Conservation (phyloP, 768 basidiomycete species). For the Rhizopogon vulgaris region DNA sequence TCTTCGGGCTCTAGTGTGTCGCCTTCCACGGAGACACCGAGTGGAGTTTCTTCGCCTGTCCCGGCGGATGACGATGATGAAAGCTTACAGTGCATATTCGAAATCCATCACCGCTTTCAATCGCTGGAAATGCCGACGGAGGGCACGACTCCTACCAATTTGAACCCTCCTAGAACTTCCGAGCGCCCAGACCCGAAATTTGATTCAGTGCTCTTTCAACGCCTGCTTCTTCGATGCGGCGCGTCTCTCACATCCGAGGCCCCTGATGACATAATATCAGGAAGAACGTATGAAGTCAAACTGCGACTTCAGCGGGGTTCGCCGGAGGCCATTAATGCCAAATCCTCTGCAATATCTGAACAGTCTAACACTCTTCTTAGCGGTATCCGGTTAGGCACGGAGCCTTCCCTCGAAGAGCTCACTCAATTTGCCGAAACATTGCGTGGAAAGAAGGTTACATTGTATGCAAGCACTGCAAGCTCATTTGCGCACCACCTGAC, state of each 20-base stretch:
- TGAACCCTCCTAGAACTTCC: constrained; percentile 4
- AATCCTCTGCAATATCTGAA: constrained; percentile 34
- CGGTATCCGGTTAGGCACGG: constrained; percentile 47
- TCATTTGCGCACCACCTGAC: constrained; percentile 91
- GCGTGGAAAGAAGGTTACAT: constrained; percentile 73
- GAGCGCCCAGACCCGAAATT: constrained; percentile 36
- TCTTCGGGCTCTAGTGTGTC: constrained; percentile 21
- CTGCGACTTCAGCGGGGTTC: constrained; percentile 60
- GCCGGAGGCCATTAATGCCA: constrained; percentile 35
- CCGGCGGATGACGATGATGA: constrained; percentile 26
- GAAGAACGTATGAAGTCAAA: constrained; percentile 60
- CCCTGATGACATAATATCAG: constrained; percentile 34
- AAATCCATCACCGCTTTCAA: constrained; percentile 46
- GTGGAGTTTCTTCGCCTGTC: constrained; percentile 19
- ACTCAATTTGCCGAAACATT: constrained; percentile 74
- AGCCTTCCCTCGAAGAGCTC: constrained; percentile 80
- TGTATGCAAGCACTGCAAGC: constrained; percentile 83
- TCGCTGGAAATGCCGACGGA: constrained; percentile 14
- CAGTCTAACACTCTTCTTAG: constrained; percentile 44
- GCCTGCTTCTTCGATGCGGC: constrained; percentile 53
- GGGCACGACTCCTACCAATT: constrained; percentile 3
- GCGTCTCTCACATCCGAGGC: constrained; percentile 36
- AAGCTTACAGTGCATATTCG: constrained; percentile 51
- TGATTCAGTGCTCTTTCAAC: constrained; percentile 48
- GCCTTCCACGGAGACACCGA: constrained; percentile 17